A percentile compares a stretch with the other conserved stretches of the same genome.
These are phyloP conservation scores for Neoarthrinium moseri DNA, from an alignment of 2,329 filamentous ascomycete genomes.

Conservation along the genomic window DNA sequence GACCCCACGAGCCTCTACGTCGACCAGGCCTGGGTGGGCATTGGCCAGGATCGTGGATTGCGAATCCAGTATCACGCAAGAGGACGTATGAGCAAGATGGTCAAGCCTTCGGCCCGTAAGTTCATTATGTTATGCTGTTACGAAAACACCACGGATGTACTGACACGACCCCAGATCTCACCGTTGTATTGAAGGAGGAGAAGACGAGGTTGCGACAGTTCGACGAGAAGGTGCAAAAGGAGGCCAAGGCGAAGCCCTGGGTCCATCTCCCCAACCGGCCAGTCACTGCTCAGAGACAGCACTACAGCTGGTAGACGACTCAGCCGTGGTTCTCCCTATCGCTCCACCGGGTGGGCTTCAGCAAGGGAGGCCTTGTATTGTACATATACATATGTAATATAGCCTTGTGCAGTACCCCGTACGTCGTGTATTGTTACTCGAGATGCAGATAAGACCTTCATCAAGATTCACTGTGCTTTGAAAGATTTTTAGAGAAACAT, in stretches of 20 bases:
- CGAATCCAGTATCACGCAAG: constrained; percentile 72
- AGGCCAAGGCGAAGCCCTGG: constrained; percentile 77
- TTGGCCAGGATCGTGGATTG: constrained; percentile 60
- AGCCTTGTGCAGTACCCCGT: no score
- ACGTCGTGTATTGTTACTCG: no score
- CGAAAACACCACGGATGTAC: constrained; percentile 10
- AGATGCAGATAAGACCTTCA: no score
- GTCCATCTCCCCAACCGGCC: constrained; percentile 83
- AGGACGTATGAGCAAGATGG: constrained; percentile 66
- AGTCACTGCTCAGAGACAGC: constrained; percentile 80
- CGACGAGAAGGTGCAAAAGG: constrained; percentile 74
- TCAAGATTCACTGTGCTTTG: no score
- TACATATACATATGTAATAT: constrained; percentile 3
- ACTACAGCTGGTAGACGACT: constrained; percentile 77
- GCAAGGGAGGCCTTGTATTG: background rate
- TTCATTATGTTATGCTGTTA: constrained; percentile 22
- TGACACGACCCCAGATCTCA: constrained; percentile 57
- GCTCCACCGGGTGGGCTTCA: background rate
- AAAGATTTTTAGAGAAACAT: no score
- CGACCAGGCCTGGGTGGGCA: constrained; percentile 88
- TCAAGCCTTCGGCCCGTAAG: constrained; percentile 73
- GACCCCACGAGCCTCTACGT: constrained; percentile 87
- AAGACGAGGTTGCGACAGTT: constrained; percentile 80
- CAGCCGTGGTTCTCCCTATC: background rate
- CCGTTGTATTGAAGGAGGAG: constrained; percentile 88